Evolutionary conservation across 2,329 filamentous ascomycete species (phyloP).

Genomic region (Paecilomyces fulvus): DNA sequence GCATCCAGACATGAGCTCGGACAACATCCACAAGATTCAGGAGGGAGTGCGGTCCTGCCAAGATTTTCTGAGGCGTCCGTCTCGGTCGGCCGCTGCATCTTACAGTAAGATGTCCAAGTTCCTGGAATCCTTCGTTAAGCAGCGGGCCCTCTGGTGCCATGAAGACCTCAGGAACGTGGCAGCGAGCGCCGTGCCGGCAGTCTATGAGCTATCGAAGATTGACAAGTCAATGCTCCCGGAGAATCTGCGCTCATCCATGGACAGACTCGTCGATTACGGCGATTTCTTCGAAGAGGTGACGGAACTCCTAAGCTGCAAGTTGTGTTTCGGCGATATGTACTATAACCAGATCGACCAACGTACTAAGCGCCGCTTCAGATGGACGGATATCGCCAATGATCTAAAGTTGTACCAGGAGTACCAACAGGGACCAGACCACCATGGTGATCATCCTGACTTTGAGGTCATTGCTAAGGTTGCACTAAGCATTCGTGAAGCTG

Average conservation of each 20-base stretch:
- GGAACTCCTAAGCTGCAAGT: neutral
- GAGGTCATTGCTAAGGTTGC: neutral
- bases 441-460: neutral
- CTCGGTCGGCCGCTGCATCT: neutral
- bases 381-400: neutral
- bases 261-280: neutral
- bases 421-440: neutral
- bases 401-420: neutral
- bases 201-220: neutral
- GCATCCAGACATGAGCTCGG: neutral
- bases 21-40: neutral
- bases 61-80: neutral
- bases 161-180: neutral
- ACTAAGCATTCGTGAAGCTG: neutral
- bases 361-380: neutral
- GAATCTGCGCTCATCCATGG: neutral
- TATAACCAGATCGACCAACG: neutral
- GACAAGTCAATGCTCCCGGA: neutral
- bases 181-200: neutral
- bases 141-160: neutral
- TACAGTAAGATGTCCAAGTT: neutral
- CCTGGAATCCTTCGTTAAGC: neutral
- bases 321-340: neutral
- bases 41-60: neutral
- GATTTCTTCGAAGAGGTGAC: neutral